phyloP scores from a whole-genome alignment of 2,329 filamentous ascomycete genomes.

The Talaromyces funiculosus region DNA sequence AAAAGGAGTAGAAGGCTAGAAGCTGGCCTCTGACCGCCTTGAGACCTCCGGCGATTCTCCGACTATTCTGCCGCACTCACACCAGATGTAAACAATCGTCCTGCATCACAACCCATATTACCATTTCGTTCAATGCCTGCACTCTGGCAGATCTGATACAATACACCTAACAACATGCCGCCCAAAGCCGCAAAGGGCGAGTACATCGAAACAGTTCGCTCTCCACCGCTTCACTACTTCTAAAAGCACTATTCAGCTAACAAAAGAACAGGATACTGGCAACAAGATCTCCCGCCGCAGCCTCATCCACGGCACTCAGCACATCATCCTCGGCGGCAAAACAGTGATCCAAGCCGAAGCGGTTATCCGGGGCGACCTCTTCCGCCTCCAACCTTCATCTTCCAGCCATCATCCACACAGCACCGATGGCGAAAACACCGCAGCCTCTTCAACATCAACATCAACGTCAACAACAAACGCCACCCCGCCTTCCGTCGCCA shows the following conservation, averaged over 20 bases:
- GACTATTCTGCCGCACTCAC: conserved; percentile 3
- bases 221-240: conserved; percentile 5
- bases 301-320: conserved; percentile 87
- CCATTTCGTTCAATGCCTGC: neutral
- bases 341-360: conserved; percentile 94
- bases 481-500: conserved; percentile 44
- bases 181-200: conserved; percentile 76
- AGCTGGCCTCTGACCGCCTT: conserved; percentile 6
- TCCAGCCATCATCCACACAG: neutral
- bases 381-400: conserved; percentile 45
- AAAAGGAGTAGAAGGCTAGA: too few species aligned
- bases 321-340: conserved; percentile 95
- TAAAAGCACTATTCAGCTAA: neutral
- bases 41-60: neutral
- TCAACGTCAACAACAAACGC: conserved; percentile 19
- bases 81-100: neutral
- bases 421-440: conserved; percentile 13
- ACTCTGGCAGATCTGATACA: neutral
- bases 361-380: conserved; percentile 86
- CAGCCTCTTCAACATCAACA: conserved; percentile 25
- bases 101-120: neutral
- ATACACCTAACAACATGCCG: conserved; percentile 51
- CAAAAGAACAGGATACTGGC: conserved; percentile 70
- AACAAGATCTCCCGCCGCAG: conserved; percentile 96
- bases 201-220: conserved; percentile 87